These are phyloP conservation scores for Lachnum nothofagi DNA, from an alignment of 2,329 filamentous ascomycete species.

Conservation along the genomic window DNA sequence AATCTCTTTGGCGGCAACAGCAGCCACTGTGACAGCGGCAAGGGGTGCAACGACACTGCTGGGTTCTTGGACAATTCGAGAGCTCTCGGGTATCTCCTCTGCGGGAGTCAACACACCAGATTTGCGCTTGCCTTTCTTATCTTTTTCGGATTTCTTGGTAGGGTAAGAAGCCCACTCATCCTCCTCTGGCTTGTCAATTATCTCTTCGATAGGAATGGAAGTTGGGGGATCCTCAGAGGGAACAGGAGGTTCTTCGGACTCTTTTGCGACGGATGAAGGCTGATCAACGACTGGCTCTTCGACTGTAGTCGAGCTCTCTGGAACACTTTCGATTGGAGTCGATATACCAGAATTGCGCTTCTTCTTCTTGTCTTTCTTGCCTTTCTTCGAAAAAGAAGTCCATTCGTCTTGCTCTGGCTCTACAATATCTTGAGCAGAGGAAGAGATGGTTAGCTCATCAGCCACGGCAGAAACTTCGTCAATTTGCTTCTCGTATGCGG, in stretches of 20 bases:
- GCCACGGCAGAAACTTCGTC: neutral
- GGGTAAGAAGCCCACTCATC: neutral
- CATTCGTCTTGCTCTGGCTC: slow-evolving; percentile 4
- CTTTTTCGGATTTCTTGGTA: slow-evolving; percentile 7
- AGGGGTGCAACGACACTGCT: neutral
- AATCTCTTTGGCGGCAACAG: neutral
- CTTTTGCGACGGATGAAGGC: neutral
- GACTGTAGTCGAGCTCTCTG: neutral
- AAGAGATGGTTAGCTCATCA: neutral
- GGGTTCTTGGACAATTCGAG: neutral
- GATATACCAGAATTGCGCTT: slow-evolving; percentile 3
- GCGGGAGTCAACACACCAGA: neutral
- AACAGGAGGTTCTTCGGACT: neutral
- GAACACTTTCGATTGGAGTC: neutral
- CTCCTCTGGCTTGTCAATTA: neutral
- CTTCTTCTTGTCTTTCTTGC: slow-evolving; percentile 28
- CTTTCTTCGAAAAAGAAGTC: slow-evolving; percentile 1
- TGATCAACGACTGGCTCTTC: neutral
- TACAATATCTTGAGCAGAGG: slow-evolving; percentile 1
- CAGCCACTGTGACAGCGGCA: no score
- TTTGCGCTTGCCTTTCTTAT: slow-evolving; percentile 3
- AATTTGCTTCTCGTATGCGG: neutral
- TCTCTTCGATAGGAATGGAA: neutral
- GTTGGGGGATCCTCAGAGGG: neutral
- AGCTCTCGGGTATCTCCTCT: neutral